phyloP scores from a whole-genome alignment of 2,329 filamentous ascomycete genomes.

The Ceratocystis papillata region DNA sequence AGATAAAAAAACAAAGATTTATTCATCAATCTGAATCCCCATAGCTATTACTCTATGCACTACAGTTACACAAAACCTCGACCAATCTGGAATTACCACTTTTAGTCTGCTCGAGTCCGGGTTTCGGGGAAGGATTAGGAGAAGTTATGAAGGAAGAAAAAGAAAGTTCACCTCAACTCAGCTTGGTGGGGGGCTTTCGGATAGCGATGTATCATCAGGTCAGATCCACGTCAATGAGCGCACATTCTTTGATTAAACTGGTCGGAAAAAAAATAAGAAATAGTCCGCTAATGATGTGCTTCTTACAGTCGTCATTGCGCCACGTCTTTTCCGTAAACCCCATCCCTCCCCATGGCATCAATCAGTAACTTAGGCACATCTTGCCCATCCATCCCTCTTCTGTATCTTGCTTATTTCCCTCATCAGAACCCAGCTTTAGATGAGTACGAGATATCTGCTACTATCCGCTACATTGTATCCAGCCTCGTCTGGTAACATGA shows the following conservation, averaged over 20 bases:
- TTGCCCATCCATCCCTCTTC: background rate
- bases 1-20: background rate
- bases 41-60: no score
- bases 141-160: background rate
- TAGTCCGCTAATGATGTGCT: no score
- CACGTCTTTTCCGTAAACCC: no score
- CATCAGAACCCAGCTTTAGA: background rate
- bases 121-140: background rate
- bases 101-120: background rate
- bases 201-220: no score
- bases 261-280: no score
- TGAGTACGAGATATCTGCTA: constrained; percentile 5
- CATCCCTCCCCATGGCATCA: background rate
- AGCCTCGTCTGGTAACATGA: background rate
- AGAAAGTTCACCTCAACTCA: background rate
- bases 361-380: background rate
- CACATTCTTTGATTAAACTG: no score
- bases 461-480: constrained; percentile 1
- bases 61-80: background rate
- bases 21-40: no score
- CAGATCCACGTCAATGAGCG: no score
- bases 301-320: no score
- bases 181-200: background rate
- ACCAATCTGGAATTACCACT: background rate
- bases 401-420: background rate